A percentile compares a stretch with the other conserved stretches of the same genome.
These are phyloP conservation scores for Syzygium oleosum DNA, from an alignment of 345 rosid species.

Conservation along the genomic window DNA sequence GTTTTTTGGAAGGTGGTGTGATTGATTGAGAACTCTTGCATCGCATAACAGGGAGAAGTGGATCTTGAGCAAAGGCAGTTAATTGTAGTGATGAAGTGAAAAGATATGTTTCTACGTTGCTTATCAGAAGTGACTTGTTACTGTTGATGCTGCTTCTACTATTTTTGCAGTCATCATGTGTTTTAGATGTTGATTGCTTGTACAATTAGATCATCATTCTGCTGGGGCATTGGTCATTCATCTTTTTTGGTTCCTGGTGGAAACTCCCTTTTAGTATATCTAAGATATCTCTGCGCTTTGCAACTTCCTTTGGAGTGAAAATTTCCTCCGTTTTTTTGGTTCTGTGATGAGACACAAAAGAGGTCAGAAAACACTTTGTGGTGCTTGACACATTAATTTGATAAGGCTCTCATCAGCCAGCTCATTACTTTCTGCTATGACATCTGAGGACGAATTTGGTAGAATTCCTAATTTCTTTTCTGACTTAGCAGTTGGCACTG, in stretches of 20 bases:
- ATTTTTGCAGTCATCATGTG: neutral
- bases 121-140: neutral
- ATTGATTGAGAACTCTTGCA: neutral
- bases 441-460: neutral
- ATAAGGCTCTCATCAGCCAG: neutral
- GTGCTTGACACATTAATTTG: neutral
- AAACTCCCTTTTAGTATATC: neutral
- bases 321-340: rapidly evolving
- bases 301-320: neutral
- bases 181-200: neutral
- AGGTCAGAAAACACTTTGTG: neutral
- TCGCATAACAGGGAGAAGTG: neutral
- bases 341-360: neutral
- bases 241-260: neutral
- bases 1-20: neutral
- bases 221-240: neutral
- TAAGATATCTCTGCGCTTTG: neutral
- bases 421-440: neutral
- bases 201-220: neutral
- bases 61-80: neutral
- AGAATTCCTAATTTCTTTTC: neutral
- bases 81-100: neutral
- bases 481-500: neutral
- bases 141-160: neutral
- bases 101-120: neutral